Evolutionary conservation across 148 eudicot species (phyloP).

Genomic region (Hydrangea macrophylla): DNA sequence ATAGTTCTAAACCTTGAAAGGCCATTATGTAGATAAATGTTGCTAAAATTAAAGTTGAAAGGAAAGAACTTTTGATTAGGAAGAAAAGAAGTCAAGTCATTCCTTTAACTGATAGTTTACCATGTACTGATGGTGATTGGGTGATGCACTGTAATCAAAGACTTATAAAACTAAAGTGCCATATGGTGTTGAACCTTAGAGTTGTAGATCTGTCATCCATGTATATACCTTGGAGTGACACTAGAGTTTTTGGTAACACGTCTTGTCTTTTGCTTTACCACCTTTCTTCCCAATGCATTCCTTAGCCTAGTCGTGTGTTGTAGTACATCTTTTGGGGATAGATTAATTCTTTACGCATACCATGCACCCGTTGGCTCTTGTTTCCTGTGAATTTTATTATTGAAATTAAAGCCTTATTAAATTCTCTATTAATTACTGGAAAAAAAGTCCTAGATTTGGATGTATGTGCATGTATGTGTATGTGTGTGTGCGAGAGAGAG

Average conservation of each 20-base stretch:
- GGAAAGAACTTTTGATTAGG: no score
- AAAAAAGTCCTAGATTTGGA: background rate
- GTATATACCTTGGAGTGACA: conserved; percentile 92
- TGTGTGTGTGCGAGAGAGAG: no score
- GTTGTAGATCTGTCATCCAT: conserved; percentile 48
- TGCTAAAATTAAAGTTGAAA: background rate
- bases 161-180: background rate
- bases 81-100: background rate
- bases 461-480: no score
- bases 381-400: conserved; percentile 28
- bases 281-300: conserved; percentile 68
- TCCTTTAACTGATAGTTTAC: background rate
- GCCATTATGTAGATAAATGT: background rate
- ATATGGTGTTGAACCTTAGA: conserved; percentile 19
- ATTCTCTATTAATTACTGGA: background rate
- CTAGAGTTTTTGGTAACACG: conserved; percentile 63
- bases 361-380: conserved; percentile 65
- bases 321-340: conserved; percentile 55
- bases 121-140: background rate
- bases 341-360: conserved; percentile 65
- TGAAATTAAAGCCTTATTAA: background rate
- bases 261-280: conserved; percentile 64
- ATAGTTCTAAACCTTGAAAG: background rate
- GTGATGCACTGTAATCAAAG: background rate
- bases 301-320: conserved; percentile 60